Evolutionary conservation across 148 eudicot genomes (phyloP), one percentile per base, ranked within the genome.

Genomic region (Rhododendron ferrugineum): DNA sequence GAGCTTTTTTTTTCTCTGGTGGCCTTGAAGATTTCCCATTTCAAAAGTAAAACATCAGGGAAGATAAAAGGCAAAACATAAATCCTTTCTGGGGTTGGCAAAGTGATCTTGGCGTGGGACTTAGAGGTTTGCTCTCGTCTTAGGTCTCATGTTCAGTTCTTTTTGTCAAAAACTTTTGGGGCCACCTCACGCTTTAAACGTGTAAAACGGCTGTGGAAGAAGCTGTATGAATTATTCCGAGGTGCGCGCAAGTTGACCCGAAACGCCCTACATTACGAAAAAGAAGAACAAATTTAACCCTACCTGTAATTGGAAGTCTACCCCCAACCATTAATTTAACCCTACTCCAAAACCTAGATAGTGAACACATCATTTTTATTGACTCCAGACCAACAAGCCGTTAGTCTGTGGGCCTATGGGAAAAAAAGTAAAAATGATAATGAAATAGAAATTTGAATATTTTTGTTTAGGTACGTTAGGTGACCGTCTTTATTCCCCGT

Each of bases 391-490:
- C 78, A 5, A 44, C 54, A 15, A 36, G 54, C 66, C 66, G 58
- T 50, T 32, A 30, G 22, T 18, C n/a, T 52, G 36, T 52, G 66
- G 62, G 1, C 82, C 62, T 49, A 6, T 80, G 42, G 20, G 64
- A 20, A 18, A 34, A 34, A 49, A 54, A 20, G 6, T 14, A 14
- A 16, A 13, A 16, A 13, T 28, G 56, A 49, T 50, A 28, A 76
- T 16, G 60, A 54, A 54, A 54, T 37, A 2, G 20, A 28, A 28
- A 32, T 78, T 40, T 26, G 7, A 49, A 46, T 79, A 79, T 28
- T 79, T 79, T 23, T 28, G 66, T 80, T 54, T 80, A 80, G 68
- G 83, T 76, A 76, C 49, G 47, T 40, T 76, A 76, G 47, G 47
- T 76, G 83, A 14, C 83, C 83, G 40, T 81, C 20, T 34, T 5